These are phyloP conservation scores for Colletotrichum lupini DNA, from an alignment of 2,329 filamentous ascomycete species.

Conservation along the genomic window DNA sequence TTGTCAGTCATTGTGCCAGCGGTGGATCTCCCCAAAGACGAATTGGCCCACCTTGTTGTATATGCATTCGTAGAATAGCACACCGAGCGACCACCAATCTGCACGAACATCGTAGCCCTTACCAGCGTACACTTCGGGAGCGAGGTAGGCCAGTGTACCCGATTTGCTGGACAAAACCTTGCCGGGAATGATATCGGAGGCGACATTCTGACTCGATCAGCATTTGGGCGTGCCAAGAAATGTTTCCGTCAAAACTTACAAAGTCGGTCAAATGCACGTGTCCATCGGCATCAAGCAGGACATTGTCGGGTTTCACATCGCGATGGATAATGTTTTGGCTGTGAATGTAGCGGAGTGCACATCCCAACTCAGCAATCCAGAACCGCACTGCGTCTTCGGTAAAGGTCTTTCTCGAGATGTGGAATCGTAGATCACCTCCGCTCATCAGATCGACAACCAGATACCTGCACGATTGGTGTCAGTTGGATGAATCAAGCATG, in stretches of 20 bases:
- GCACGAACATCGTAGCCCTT: constrained; percentile 90
- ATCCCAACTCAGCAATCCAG: constrained; percentile 95
- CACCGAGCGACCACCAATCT: constrained; percentile 98
- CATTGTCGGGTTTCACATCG: constrained; percentile 93
- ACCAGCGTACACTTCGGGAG: constrained; percentile 93
- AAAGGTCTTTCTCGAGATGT: constrained; percentile 97
- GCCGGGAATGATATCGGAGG: constrained; percentile 87
- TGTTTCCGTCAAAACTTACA: constrained; percentile 63
- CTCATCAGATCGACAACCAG: constrained; percentile 98
- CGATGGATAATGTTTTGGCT: constrained; percentile 88
- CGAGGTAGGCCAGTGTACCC: constrained; percentile 93
- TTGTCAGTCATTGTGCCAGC: constrained; percentile 44
- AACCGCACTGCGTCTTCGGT: constrained; percentile 97
- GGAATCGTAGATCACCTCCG: constrained; percentile 94
- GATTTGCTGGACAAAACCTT: constrained; percentile 94
- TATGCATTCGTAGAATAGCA: constrained; percentile 99
- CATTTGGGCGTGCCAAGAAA: background rate
- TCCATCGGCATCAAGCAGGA: constrained; percentile 86
- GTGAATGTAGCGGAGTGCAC: constrained; percentile 89
- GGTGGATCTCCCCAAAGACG: background rate
- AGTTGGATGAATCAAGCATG: constrained; percentile 28
- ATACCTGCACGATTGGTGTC: constrained; percentile 74
- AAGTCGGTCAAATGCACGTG: constrained; percentile 99
- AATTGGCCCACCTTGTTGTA: constrained; percentile 85
- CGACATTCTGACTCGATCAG: constrained; percentile 80